A percentile compares a stretch with the other conserved stretches of the same genome.
Conservation (phyloP, 768 basidiomycete species). For the Agaricus bisporus region DNA sequence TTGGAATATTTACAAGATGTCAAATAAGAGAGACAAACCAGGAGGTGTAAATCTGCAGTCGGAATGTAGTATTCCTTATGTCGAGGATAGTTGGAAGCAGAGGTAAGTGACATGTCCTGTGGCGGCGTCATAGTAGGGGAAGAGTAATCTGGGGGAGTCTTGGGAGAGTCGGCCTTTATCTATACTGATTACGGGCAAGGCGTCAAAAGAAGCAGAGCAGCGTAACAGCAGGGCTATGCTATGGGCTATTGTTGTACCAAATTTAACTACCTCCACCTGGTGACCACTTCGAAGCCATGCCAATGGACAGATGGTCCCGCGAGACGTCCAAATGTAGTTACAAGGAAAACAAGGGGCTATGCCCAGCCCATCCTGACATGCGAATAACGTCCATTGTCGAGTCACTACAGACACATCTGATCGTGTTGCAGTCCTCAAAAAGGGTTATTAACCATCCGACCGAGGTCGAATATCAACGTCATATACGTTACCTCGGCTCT, state of each 20-base stretch:
- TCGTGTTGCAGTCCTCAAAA: no score
- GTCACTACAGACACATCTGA: no score
- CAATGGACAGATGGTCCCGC: background rate
- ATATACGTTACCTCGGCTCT: no score
- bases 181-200: background rate
- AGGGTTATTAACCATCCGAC: no score
- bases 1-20: background rate
- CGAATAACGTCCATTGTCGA: no score
- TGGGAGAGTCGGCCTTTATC: background rate
- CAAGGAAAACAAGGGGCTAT: background rate
- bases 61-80: constrained; percentile 42
- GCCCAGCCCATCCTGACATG: no score
- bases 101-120: background rate
- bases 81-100: background rate
- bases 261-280: background rate
- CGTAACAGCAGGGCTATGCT: background rate
- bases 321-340: background rate
- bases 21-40: constrained; percentile 30
- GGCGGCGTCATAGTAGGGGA: background rate
- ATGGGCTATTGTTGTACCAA: background rate
- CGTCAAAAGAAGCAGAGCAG: background rate
- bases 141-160: background rate
- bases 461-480: no score
- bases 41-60: constrained; percentile 46
- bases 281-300: background rate